Base-by-base conservation (phyloP, 495 filamentous ascomycete species). In the Tuber borchii region DNA sequence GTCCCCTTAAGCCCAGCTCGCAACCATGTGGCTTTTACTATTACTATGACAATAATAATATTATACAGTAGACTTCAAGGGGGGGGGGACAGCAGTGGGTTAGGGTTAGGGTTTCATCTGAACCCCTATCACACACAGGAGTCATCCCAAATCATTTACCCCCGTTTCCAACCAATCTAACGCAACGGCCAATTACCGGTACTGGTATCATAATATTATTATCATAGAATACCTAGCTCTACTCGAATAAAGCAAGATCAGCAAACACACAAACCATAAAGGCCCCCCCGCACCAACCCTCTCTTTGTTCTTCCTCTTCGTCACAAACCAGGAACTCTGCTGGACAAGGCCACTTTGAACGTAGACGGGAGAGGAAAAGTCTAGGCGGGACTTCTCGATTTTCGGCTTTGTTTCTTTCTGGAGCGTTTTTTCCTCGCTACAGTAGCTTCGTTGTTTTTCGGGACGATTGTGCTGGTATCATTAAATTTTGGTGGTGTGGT, bases 131-230 rank as follows among this genome's bases (percentile, higher is more conserved):
- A 20, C 17, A 48, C n/a, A 31, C 34, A 34, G 5, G 17, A 65
- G 14, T 19, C 26, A 34, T 12, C 31, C 17, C 56, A 34, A 65
- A 65, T 65, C 26, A 34, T 65, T 65, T n/a, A 34, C 26, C 31
- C 56, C 56, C 31, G 26, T 65, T 65, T 65, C 34, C 56, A 34
- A 17, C 26, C 56, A 34, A 31, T 65, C 26, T 5, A 26, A 19
- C 4, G 26, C 56, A 65, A 19, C 56, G 56, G 56, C 56, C 56
- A 65, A 65, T 65, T 65, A 65, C 56, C 56, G 56, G 56, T 61
- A 26, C 12, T 22, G 2, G 2, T 14, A 65, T 14, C 56, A n/a
- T n/a, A n/a, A n/a, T n/a, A n/a, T n/a, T n/a, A n/a, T n/a, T 14
- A 65, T 14, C 56, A 7, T 65, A 0, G 6, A 2, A 10, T 65